phyloP scores from a whole-genome alignment of 768 basidiomycete species.

The Podaxis mareebaensis region DNA sequence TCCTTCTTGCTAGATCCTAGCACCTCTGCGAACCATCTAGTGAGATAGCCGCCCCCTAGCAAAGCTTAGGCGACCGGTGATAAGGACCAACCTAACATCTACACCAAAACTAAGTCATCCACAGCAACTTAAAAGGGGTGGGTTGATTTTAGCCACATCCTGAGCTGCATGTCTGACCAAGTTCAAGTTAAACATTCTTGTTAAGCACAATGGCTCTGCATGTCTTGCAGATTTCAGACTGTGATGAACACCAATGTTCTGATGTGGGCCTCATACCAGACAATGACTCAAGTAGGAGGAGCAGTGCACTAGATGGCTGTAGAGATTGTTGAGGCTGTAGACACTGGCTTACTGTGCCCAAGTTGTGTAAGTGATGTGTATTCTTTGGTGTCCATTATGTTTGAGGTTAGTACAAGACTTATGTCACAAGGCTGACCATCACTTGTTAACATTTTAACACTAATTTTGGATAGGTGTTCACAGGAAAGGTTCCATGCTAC shows the following conservation, averaged over 20 bases:
- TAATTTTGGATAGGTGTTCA: slow-evolving; percentile 18
- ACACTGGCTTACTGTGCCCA: background rate
- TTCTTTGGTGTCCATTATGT: slow-evolving; percentile 20
- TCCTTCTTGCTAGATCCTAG: no score
- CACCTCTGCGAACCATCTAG: no score
- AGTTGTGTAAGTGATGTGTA: slow-evolving; percentile 16
- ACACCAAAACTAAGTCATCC: background rate
- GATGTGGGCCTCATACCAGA: background rate
- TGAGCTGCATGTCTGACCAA: background rate
- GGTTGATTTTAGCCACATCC: background rate
- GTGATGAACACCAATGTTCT: background rate
- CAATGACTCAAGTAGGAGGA: background rate
- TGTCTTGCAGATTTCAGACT: background rate
- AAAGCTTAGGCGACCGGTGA: no score
- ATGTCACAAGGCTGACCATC: background rate
- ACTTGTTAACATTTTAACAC: background rate
- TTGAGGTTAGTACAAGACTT: slow-evolving; percentile 17
- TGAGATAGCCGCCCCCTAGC: no score
- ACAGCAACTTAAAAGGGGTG: background rate
- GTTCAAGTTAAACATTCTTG: background rate
- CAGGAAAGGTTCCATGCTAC: slow-evolving; percentile 19
- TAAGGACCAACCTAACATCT: no score
- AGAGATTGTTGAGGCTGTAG: slow-evolving; percentile 10
- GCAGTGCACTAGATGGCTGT: background rate
- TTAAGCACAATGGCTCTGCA: background rate